Base-by-base conservation (phyloP, 192 early-diverging fungal species). In the Kappamyces sp. region DNA sequence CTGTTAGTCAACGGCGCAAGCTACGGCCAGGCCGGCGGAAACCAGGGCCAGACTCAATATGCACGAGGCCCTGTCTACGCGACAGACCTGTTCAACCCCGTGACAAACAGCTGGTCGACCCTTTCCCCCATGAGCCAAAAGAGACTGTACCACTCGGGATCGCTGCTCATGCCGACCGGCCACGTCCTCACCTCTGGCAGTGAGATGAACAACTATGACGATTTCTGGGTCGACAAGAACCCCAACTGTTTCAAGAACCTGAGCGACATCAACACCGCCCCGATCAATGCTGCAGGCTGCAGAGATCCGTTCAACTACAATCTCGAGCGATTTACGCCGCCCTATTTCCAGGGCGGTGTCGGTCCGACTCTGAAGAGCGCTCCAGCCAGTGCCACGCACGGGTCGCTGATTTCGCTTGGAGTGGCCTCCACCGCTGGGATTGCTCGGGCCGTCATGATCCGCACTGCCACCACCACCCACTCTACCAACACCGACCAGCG, bases 131-230 rank as follows among this genome's bases (percentile, higher is more conserved):
- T 36, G 5, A 61, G 4, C 6, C 34, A 39, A 35, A 41, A 12
- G 12, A 63, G 72, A 1, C n/a, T 59, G 3, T 59, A 70, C 47
- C 66, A 72, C 48, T 61, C 59, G 36, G 66, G 73, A 9, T 66
- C 69, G 6, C n/a, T 77, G 13, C 61, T 77, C 12, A 34, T 70
- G 3, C 15, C 52, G 31, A 60, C 70, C 53, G 75, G 61, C 10
- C 51, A 15, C 34, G 69, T 76, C 33, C 39, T 77, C 49, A 68
- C 72, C 9, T 68, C 63, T 3, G 75, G 75, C 7, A 47, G 15
- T 32, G 75, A 77, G 40, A 72, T 70, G 65, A 63, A 62, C 12
- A 75, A 77, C 58, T 76, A 67, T 48, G 43, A 63, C 5, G 74
- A 76, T 47, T 72, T 62, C 40, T 68, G 61, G 60, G 23, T 23